Evolutionary conservation across 2,329 filamentous ascomycete species (phyloP), one percentile per base, ranked within the genome.

Genomic region (Bisporella sp.): DNA sequence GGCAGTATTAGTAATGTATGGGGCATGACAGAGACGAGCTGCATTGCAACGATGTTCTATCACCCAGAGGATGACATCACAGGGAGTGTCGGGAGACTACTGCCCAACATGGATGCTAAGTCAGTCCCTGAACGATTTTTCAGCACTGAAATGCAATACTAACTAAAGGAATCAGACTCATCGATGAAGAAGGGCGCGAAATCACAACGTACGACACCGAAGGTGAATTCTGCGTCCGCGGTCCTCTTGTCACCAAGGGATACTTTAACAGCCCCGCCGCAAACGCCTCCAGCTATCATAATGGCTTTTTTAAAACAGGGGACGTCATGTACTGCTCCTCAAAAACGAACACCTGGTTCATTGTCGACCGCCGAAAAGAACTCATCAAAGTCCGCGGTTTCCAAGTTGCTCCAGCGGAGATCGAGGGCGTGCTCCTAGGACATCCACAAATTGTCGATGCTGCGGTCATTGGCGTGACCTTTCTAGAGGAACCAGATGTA

Each of bases 231-330:
- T 89, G 84, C 80, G 72, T 92, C 5, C 74, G 78, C 1, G 85
- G 79, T 0, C 88, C 86, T 2, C 87, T 81, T 33, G 70, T 92
- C 42, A 84, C 89, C 77, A 81, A 79, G 53, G 83, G 85, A 5
- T 95, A 95, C 67, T 92, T 87, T 84, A 73, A 75, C 41, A 64
- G 62, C 45, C 45, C 55, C 6, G 46, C 46, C 6, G 60, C 61
- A 7, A 64, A 58, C 45, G 44, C 41, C 6, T 41, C 51, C 5
- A 51, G 57, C 8, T 62, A 60, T 59, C 91, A 88, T 1, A 84
- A 86, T 52, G 79, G 82, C 1, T 89, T 84, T 82, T 71, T 89
- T 57, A 81, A 79, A 60, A 88, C 84, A 1, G 85, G 85, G 1
- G 86, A 89, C 59, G 77, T 89, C 40, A 82, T 77, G 5, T 81